These are phyloP conservation scores for Exserohilum turcica DNA, from an alignment of 2,329 filamentous ascomycete species.

Conservation along the genomic window DNA sequence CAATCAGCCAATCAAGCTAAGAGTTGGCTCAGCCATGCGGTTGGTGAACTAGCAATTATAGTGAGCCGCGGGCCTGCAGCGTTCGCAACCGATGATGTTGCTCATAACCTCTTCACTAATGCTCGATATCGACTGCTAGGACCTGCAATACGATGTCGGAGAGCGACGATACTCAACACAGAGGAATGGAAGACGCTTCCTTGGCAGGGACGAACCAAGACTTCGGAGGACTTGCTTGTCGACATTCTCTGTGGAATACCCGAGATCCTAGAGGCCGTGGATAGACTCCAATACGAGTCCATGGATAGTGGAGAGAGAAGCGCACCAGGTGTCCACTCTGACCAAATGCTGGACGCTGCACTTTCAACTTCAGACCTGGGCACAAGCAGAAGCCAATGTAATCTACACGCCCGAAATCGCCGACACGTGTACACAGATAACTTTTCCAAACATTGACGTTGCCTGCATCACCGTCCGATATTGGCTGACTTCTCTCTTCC, in stretches of 20 bases:
- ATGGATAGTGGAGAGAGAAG: conserved; percentile 6
- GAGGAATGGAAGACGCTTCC: conserved; percentile 45
- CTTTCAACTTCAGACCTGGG: conserved; percentile 28
- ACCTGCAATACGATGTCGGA: conserved; percentile 44
- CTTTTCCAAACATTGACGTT: conserved; percentile 20
- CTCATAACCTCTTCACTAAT: conserved; percentile 31
- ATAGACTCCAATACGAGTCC: conserved; percentile 18
- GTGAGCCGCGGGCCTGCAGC: conserved; percentile 25
- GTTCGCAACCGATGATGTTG: conserved; percentile 18
- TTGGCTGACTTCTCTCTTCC: conserved; percentile 29
- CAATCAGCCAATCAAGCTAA: conserved; percentile 26
- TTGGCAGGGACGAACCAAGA: conserved; percentile 40
- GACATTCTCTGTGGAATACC: conserved; percentile 43
- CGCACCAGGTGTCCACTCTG: conserved; percentile 10
- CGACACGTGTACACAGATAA: conserved; percentile 17
- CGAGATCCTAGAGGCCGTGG: conserved; percentile 37
- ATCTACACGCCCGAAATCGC: conserved; percentile 17
- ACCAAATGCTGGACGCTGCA: conserved; percentile 29
- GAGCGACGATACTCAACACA: conserved; percentile 36
- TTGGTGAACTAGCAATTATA: conserved; percentile 35
- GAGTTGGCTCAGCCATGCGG: conserved; percentile 38
- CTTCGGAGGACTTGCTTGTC: conserved; percentile 41
- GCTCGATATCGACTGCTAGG: conserved; percentile 31
- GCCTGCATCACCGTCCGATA: conserved; percentile 31
- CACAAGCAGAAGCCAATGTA: conserved; percentile 11